Evolutionary conservation across 139 green algal genomes (phyloP).

Genomic region (Chlamydomonas sphaeroides): DNA sequence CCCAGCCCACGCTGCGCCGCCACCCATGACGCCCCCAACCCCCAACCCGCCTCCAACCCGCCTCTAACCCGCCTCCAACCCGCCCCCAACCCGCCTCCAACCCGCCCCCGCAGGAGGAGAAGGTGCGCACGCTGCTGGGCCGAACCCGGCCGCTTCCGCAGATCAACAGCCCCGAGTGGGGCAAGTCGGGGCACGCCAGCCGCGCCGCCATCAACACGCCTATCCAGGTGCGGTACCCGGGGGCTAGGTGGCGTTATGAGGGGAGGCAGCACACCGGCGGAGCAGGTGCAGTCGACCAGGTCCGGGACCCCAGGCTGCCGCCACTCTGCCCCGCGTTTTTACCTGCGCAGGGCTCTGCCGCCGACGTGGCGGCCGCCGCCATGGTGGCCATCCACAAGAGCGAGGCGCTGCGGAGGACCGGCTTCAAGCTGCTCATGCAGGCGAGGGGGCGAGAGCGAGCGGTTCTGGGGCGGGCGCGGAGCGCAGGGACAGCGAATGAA

Average conservation of each 20-base stretch:
- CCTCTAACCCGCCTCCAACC: no score
- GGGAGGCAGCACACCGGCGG: no score
- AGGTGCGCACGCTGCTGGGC: constrained; percentile 79
- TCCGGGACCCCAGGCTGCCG: neutral
- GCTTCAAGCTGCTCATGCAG: constrained; percentile 92
- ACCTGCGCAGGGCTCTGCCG: constrained; percentile 83
- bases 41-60: no score
- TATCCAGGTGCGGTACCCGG: constrained; percentile 69
- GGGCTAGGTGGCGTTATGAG: neutral
- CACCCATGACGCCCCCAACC: no score
- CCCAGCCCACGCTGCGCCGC: no score
- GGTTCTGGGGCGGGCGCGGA: no score
- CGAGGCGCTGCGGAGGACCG: constrained; percentile 73
- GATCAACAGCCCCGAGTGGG: constrained; percentile 37
- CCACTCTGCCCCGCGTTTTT: neutral
- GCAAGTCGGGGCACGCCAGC: constrained; percentile 55
- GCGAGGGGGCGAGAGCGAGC: no score
- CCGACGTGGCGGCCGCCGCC: constrained; percentile 92
- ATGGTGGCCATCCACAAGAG: constrained; percentile 90
- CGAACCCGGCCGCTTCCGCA: constrained; percentile 84
- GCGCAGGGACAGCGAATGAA: no score
- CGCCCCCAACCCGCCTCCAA: neutral
- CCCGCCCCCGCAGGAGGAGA: neutral
- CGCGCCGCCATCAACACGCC: constrained; percentile 98
- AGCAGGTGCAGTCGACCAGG: no score